Base-by-base conservation (phyloP, 495 filamentous ascomycete species). In the Penicillium waksmanii region DNA sequence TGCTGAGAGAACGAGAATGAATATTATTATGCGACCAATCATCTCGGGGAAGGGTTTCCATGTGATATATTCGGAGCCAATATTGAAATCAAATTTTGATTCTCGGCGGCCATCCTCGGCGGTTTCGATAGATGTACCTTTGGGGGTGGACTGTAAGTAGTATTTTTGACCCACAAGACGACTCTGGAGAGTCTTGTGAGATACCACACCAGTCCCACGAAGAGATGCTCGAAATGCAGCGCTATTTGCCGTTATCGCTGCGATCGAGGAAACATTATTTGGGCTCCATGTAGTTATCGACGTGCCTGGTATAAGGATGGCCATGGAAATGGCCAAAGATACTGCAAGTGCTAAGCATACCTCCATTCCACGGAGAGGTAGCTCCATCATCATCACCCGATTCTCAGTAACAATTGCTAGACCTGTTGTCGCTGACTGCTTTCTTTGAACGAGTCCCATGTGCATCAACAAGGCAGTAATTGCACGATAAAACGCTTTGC, bases 41-140 rank as follows among this genome's bases (percentile, higher is more conserved):
- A 52, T 13, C 11, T 31, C 35, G 1, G 64, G 64, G 15, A 66
- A 61, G 19, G 64, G 61, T 6, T 31, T 58, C 64, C 64, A 66
- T 11, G 27, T 5, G 1, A 8, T 10, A 27, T 55, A 51, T 2
- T 23, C 44, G 2, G 44, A 11, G 6, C 21, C 44, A 27, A 48
- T 1, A 11, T 48, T 8, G 44, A 18, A 4, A 27, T 48, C 44
- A 13, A 13, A 10, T 25, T 48, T 3, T 12, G 44, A 48, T 8
- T 48, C 44, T 5, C 13, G 19, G 4, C 10, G 18, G 2, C 13
- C 3, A 31, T 23, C 11, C 18, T 19, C 13, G 3, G 5, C 3
- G 38, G 25, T 15, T 27, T 40, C 25, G 31, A 59, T 53, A 1
- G 33, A 54, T 17, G 50, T 46, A 21, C 50, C 51, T n/a, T 53